Evolutionary conservation across 2,329 filamentous ascomycete genomes (phyloP).

Genomic region (Pseudocercospora crystallina): DNA sequence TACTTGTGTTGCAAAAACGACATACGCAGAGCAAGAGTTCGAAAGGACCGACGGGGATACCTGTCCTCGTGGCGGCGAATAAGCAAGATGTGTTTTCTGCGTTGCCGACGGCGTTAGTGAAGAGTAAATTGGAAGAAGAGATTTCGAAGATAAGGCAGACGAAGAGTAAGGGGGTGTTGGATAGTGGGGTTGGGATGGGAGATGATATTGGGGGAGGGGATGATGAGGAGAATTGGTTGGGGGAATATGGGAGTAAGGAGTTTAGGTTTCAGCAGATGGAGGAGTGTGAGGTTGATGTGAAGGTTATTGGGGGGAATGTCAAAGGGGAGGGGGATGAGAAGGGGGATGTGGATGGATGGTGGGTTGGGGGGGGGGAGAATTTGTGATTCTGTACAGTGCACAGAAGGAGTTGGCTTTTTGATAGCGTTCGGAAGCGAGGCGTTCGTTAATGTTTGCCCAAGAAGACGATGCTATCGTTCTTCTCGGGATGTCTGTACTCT

Average conservation of each 20-base stretch:
- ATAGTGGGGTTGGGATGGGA: constrained; percentile 72
- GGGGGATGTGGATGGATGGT: constrained; percentile 76
- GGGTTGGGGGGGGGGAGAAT: constrained; percentile 80
- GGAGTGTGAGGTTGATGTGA: constrained; percentile 77
- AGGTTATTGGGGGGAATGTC: constrained; percentile 74
- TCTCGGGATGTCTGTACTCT: too few species aligned
- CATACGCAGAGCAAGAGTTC: constrained; percentile 57
- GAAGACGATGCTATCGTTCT: too few species aligned
- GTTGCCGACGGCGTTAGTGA: constrained; percentile 74
- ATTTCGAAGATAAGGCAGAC: constrained; percentile 74
- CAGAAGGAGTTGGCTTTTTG: too few species aligned
- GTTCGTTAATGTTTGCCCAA: too few species aligned
- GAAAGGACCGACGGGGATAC: constrained; percentile 61
- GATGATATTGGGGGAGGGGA: constrained; percentile 62
- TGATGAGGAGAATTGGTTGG: constrained; percentile 75
- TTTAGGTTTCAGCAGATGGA: constrained; percentile 82
- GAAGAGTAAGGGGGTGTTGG: constrained; percentile 76
- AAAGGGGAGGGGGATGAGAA: constrained; percentile 53
- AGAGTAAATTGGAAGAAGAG: constrained; percentile 73
- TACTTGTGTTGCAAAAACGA: constrained; percentile 78
- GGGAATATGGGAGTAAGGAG: constrained; percentile 71
- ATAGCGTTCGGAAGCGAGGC: too few species aligned
- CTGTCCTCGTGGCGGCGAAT: constrained; percentile 85
- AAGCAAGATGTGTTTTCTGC: constrained; percentile 96
- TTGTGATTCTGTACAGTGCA: constrained; percentile 48